Evolutionary conservation across 176 grass and related monocot genomes (phyloP).

Genomic region (Typha latifolia): DNA sequence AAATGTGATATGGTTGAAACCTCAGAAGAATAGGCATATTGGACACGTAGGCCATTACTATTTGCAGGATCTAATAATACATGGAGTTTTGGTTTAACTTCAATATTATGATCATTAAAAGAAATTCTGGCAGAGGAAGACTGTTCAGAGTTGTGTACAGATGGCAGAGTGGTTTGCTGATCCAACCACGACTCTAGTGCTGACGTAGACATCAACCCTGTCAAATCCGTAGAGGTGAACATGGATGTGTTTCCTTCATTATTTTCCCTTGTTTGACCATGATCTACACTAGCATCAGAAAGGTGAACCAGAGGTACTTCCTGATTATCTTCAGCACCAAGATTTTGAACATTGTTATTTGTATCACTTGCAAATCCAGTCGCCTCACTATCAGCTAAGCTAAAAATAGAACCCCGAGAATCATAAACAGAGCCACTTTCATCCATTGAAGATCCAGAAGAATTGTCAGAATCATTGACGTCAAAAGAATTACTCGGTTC

Average conservation of each 20-base stretch:
- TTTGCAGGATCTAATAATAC: constrained; percentile 54
- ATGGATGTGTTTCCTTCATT: constrained; percentile 45
- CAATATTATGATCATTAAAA: constrained; percentile 63
- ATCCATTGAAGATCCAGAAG: constrained; percentile 53
- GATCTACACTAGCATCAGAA: constrained; percentile 40
- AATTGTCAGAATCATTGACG: constrained; percentile 34
- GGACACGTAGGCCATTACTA: constrained; percentile 55
- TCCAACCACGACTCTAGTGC: constrained; percentile 88
- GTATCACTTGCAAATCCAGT: constrained; percentile 23
- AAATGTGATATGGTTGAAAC: constrained; percentile 46
- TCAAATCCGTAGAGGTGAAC: constrained; percentile 72
- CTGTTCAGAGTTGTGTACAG: constrained; percentile 24
- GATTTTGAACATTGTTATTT: constrained; percentile 19
- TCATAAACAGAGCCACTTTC: constrained; percentile 72
- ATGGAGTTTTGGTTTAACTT: constrained; percentile 57
- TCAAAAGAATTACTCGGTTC: constrained; percentile 23
- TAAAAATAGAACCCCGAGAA: constrained; percentile 42
- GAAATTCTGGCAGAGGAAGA: constrained; percentile 59
- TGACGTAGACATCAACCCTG: constrained; percentile 77
- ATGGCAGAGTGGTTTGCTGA: constrained; percentile 41
- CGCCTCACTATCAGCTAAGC: constrained; percentile 26
- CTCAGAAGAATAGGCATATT: constrained; percentile 77
- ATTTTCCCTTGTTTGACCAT: constrained; percentile 36
- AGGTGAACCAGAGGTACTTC: constrained; percentile 46
- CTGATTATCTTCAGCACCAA: constrained; percentile 31